phyloP scores from a whole-genome alignment of 441 rosid genomes.

The Adansonia gregorii region DNA sequence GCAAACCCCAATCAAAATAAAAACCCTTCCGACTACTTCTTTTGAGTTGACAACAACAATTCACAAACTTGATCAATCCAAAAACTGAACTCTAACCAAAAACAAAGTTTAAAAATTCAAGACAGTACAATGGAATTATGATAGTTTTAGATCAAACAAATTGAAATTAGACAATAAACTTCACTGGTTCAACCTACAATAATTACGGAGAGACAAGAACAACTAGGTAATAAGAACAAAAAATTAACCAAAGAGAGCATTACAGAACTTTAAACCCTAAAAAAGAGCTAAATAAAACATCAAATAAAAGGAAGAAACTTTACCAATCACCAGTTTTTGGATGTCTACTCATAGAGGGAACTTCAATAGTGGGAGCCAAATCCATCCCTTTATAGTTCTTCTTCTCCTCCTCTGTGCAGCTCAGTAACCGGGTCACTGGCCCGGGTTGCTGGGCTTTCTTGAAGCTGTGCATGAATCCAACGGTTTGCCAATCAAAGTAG shows the following conservation, averaged over 20 bases:
- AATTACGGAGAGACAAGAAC: not conserved
- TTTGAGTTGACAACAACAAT: not conserved
- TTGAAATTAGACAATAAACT: not conserved
- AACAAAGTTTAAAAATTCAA: not conserved
- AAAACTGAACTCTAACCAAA: not conserved
- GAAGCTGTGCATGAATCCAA: constrained; percentile 91
- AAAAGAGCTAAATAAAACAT: not conserved
- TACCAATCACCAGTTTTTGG: constrained; percentile 96
- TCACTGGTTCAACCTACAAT: not conserved
- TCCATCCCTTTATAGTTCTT: constrained; percentile 80
- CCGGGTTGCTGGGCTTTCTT: constrained; percentile 88
- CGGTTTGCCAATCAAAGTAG: constrained; percentile 99
- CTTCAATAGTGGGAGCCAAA: constrained; percentile 86
- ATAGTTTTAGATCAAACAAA: constrained; percentile 13
- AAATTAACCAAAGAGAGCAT: not conserved
- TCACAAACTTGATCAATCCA: not conserved
- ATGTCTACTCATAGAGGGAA: constrained; percentile 94
- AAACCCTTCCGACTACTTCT: no score
- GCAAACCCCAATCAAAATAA: not conserved
- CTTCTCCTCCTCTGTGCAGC: constrained; percentile 90
- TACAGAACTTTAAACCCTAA: not conserved
- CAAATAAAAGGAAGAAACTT: constrained; percentile 4
- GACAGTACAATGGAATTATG: not conserved
- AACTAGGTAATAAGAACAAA: not conserved
- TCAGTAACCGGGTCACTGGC: constrained; percentile 79